Evolutionary conservation across 2,329 filamentous ascomycete genomes (phyloP), one percentile per base, ranked within the genome.

Genomic region (Fusarium graminum): DNA sequence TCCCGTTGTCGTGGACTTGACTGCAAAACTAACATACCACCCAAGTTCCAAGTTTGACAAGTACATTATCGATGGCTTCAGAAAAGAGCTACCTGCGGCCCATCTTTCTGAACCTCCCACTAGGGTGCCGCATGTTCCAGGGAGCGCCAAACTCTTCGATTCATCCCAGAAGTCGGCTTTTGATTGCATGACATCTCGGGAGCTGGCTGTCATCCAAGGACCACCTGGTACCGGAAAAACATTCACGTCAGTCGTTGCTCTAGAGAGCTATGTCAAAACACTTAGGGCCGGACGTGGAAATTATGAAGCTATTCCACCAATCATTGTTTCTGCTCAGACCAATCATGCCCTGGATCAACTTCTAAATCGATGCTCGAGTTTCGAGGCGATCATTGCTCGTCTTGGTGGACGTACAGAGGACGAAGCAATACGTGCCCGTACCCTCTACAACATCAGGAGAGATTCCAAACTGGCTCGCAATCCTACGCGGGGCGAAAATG

Each of bases 281-380:
- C 80, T 94, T 52, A 83, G 86, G 71, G 74, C 75, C 3, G 70
- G 74, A 3, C 80, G 77, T 0, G 87, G 90, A 57, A 43, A 41
- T 14, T 38, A 43, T 4, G 28, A 54, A 7, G 2, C 55, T 7
- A 32, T 39, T 4, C 52, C 65, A 3, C 92, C 92, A 0, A 88
- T 97, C 29, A 83, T 97, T 19, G 82, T 97, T 5, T 86, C 93
- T 0, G 93, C 92, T 9, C 93, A 97, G 71, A 97, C 93, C 0
- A 97, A 97, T 59, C 93, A 97, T 76, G 93, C 93, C 0, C 80
- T 97, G 0, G 93, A 97, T 69, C 93, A 97, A 73, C 81, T 97
- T 0, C 80, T 97, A 0, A 79, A 80, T 1, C 86, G 90, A 53
- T 82, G 93, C 16, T 81, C 87, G 2, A 53, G 70, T 1, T 77